Base-by-base conservation (phyloP, 2,329 filamentous ascomycete species). In the Neonectria neomacrospora region DNA sequence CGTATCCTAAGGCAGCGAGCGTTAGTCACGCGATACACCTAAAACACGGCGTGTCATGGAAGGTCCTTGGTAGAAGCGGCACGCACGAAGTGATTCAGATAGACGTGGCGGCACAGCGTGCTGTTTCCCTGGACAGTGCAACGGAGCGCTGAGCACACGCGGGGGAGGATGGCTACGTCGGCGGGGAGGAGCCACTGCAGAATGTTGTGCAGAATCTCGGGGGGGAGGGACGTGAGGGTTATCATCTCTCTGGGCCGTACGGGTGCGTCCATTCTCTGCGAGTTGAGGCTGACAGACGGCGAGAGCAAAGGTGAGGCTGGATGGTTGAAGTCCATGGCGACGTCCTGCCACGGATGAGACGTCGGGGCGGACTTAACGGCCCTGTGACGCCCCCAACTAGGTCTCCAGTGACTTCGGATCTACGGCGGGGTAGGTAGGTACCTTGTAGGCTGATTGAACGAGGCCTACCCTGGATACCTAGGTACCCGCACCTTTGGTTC, bases 191-290 rank as follows among this genome's bases (percentile, higher is more conserved):
- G 80, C 67, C 83, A 81, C 61, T 75, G 77, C 65, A 92, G 80
- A 67, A 92, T 86, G 71, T 84, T 80, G 70, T 90, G 86, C 26
- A 91, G 74, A 44, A 91, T 82, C 79, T 92, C 90, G 7, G 85
- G 81, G 9, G 89, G 88, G 22, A 90, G 82, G 18, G 62, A 55
- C 14, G 64, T 66, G 30, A 75, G 67, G 14, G 70, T 70, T 65
- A 67, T 65, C 41, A 57, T 59, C 53, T 66, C 54, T 20, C 34
- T 53, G 9, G 53, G 22, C 8, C 47, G 30, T 12, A 23, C 23
- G 22, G 52, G 14, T 6, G 39, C 18, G 6, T 60, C 60, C 66
- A 71, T 71, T 22, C 12, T 50, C 12, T 22, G 11, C 22, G n/a
- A 3, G 37, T 26, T 6, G n/a, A 14, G 42, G 30, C 28, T 37